These are phyloP conservation scores for Gliomastix tumulicola DNA, from an alignment of 2,329 filamentous ascomycete genomes.

Conservation along the genomic window DNA sequence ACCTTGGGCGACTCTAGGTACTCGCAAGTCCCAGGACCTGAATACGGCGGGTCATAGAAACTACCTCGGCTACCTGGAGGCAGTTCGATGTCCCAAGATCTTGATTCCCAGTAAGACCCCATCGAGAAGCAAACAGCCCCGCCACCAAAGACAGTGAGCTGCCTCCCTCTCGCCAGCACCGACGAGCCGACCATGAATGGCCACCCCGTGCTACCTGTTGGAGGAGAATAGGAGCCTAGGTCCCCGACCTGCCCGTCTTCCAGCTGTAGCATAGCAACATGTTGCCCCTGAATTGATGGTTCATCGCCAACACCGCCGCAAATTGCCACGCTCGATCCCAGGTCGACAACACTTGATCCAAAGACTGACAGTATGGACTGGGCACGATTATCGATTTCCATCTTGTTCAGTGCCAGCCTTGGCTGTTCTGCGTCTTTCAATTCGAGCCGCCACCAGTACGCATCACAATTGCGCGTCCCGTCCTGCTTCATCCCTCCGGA, in stretches of 20 bases:
- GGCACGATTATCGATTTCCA: no score
- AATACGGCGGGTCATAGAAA: no score
- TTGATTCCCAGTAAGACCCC: conserved; percentile 73
- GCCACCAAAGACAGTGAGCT: conserved; percentile 64
- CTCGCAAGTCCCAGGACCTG: background rate
- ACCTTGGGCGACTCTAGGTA: conserved; percentile 19
- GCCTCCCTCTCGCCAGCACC: conserved; percentile 35
- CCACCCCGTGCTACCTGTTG: no score
- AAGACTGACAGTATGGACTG: conserved; percentile 23
- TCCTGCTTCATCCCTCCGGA: conserved; percentile 64
- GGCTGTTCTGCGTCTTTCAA: no score
- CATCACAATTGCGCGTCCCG: conserved; percentile 54
- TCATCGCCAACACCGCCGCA: conserved; percentile 24
- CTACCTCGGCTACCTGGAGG: no score
- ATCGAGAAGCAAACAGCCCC: conserved; percentile 89
- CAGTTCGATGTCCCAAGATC: conserved; percentile 2
- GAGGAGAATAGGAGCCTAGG: no score
- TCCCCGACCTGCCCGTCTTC: no score
- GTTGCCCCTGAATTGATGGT: conserved; percentile 17
- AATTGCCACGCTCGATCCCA: conserved; percentile 12
- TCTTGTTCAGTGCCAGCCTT: no score
- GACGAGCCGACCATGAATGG: conserved; percentile 70
- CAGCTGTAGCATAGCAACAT: no score
- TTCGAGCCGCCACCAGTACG: conserved; percentile 58
- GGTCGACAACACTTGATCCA: conserved; percentile 17